Conservation (phyloP, 1,139 yeast species). For the Zygotorulaspora mrakii region DNA sequence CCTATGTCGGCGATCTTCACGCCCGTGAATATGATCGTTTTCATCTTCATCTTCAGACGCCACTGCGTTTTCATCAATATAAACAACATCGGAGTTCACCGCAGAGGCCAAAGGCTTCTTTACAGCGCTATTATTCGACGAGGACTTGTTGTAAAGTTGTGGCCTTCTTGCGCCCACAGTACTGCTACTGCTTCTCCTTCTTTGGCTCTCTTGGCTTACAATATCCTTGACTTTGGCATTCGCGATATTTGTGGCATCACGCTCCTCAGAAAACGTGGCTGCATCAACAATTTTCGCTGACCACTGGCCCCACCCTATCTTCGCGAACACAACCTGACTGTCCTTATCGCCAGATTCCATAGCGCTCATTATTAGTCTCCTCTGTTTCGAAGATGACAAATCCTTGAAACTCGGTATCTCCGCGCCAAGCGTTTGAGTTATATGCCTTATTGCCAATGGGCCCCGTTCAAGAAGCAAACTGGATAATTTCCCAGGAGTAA, state of each 20-base stretch:
- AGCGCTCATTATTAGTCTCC: conserved; percentile 85
- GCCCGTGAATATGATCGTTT: no score
- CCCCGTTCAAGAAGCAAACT: conserved; percentile 67
- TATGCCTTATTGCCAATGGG: conserved; percentile 86
- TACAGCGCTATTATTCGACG: conserved; percentile 17
- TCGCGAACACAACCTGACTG: conserved; percentile 73
- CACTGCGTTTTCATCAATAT: conserved; percentile 44
- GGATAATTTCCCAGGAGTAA: conserved; percentile 77
- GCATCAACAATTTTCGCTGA: conserved; percentile 62
- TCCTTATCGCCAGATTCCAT: conserved; percentile 67
- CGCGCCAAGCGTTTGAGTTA: conserved; percentile 69
- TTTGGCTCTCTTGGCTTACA: conserved; percentile 21
- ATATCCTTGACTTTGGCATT: conserved; percentile 40
- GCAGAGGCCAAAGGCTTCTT: conserved; percentile 8
- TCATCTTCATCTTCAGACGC: conserved; percentile 39
- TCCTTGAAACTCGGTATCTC: conserved; percentile 80
- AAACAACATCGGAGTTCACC: conserved; percentile 12
- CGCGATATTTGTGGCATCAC: conserved; percentile 34
- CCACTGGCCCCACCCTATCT: conserved; percentile 99
- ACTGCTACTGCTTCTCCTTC: conserved; percentile 42
- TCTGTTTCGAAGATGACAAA: conserved; percentile 79
- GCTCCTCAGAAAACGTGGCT: conserved; percentile 45
- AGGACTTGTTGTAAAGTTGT: conserved; percentile 10
- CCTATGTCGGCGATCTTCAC: no score
- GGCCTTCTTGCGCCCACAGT: conserved; percentile 28